Percentiles rank a stretch among this genome's conserved stretches.
These are phyloP conservation scores for Salvia rosmarinus DNA, from an alignment of 257 asterid species.

Conservation along the genomic window DNA sequence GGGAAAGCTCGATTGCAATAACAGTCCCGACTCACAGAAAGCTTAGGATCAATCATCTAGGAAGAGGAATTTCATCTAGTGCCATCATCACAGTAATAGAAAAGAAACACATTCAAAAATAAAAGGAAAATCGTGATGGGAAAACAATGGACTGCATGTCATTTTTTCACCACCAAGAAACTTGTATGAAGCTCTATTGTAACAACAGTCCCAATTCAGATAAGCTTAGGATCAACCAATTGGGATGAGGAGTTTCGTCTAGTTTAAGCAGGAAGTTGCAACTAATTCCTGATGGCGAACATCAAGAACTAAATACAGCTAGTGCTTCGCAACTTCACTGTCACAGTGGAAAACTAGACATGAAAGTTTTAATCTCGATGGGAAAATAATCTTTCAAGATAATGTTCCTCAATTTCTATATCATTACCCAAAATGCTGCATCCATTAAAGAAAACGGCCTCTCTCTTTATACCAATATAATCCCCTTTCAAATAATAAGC, in stretches of 20 bases:
- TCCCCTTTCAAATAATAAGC: neutral
- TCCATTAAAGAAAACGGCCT: neutral
- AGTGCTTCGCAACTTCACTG: too few relatives aligned
- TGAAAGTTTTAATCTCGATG: neutral
- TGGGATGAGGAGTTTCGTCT: neutral
- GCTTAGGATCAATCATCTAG: neutral
- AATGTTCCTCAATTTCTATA: neutral
- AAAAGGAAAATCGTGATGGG: neutral
- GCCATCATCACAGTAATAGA: neutral
- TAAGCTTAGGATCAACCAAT: neutral
- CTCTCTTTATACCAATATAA: neutral
- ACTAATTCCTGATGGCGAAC: neutral
- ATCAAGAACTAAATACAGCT: too few relatives aligned
- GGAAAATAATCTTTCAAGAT: neutral
- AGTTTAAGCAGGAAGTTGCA: neutral
- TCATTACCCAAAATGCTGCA: neutral
- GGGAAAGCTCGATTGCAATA: slow-evolving; percentile 7
- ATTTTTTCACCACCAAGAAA: slow-evolving; percentile 13
- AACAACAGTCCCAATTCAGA: neutral
- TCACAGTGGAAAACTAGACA: neutral
- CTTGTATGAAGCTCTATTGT: neutral
- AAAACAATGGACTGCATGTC: slow-evolving; percentile 7
- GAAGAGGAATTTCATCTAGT: neutral
- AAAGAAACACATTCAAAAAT: neutral
- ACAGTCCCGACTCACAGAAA: slow-evolving; percentile 9